phyloP scores from a whole-genome alignment of 2,329 filamentous ascomycete genomes.

The Claviceps africana region DNA sequence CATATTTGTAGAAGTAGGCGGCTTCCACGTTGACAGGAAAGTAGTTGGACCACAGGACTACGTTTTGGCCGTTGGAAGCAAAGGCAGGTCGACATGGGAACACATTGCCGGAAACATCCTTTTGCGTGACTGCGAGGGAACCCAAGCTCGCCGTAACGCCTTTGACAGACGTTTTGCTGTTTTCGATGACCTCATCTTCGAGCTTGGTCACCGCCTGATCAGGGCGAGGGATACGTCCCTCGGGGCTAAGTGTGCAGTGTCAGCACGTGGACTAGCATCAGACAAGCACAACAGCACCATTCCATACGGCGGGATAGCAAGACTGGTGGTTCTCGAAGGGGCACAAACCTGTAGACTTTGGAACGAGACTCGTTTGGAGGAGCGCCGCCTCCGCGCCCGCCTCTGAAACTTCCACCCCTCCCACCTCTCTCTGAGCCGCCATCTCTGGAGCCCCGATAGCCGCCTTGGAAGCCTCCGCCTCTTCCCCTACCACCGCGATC shows the following conservation, averaged over 20 bases:
- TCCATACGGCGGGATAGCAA: background rate
- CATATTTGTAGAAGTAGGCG: conserved; percentile 30
- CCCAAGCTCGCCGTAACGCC: conserved; percentile 23
- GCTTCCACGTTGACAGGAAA: conserved; percentile 29
- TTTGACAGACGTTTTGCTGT: conserved; percentile 14
- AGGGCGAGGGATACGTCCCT: conserved; percentile 8
- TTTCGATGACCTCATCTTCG: conserved; percentile 25
- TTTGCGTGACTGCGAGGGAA: conserved; percentile 17
- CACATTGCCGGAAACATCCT: conserved; percentile 10
- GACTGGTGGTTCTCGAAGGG: background rate
- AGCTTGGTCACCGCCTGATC: conserved; percentile 20
- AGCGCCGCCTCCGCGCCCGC: conserved; percentile 12
- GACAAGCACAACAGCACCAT: background rate
- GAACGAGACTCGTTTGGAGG: conserved; percentile 10
- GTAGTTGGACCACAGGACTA: conserved; percentile 41
- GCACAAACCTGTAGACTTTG: conserved; percentile 9
- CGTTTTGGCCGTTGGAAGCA: conserved; percentile 26
- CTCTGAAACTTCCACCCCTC: conserved; percentile 4
- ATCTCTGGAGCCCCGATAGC: conserved; percentile 5
- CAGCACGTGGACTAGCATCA: background rate
- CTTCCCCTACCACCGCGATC: conserved; percentile 15
- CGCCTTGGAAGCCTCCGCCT: conserved; percentile 5
- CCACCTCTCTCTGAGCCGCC: conserved; percentile 8
- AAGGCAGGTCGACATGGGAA: conserved; percentile 37
- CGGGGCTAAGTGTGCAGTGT: conserved; percentile 10